Percentiles rank a stretch among this genome's conserved stretches.
These are phyloP conservation scores for Fistulinella cinereoalba DNA, from an alignment of 1,284 basidiomycete species.

Conservation along the genomic window DNA sequence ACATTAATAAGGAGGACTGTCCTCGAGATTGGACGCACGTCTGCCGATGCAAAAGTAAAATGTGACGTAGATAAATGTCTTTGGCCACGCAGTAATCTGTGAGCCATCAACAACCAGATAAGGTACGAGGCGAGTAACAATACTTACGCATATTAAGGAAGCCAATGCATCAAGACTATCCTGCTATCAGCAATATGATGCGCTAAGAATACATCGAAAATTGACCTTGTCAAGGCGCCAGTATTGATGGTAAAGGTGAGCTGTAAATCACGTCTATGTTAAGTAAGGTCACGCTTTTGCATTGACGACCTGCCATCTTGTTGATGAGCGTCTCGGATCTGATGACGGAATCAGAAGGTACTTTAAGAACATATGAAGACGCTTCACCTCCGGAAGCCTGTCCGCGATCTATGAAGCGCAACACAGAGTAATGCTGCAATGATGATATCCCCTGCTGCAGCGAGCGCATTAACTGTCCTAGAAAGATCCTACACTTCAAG, in stretches of 20 bases:
- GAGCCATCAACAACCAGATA: background rate
- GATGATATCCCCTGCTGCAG: conserved; percentile 52
- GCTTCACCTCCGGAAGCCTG: conserved; percentile 50
- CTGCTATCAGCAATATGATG: conserved; percentile 6
- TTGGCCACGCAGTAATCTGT: conserved; percentile 38
- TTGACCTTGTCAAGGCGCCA: conserved; percentile 38
- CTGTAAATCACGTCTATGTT: conserved; percentile 22
- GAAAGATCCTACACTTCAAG: conserved; percentile 36
- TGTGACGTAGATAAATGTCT: conserved; percentile 43
- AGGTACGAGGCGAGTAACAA: background rate
- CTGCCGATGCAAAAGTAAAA: conserved; percentile 53
- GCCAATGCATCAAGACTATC: conserved; percentile 38
- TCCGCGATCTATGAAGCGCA: conserved; percentile 51
- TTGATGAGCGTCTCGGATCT: conserved; percentile 49
- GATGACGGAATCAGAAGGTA: background rate
- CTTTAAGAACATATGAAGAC: background rate
- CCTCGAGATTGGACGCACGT: conserved; percentile 27
- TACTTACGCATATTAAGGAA: conserved; percentile 42
- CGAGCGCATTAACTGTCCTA: conserved; percentile 51
- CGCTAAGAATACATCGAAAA: too few species aligned
- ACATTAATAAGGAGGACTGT: too few species aligned
- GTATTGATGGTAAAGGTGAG: conserved; percentile 51
- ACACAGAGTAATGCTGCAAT: conserved; percentile 52
- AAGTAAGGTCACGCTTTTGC: background rate
- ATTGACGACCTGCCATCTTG: conserved; percentile 35